Evolutionary conservation across 495 filamentous ascomycete species (phyloP).

Genomic region (Gamarada debralockiae): DNA sequence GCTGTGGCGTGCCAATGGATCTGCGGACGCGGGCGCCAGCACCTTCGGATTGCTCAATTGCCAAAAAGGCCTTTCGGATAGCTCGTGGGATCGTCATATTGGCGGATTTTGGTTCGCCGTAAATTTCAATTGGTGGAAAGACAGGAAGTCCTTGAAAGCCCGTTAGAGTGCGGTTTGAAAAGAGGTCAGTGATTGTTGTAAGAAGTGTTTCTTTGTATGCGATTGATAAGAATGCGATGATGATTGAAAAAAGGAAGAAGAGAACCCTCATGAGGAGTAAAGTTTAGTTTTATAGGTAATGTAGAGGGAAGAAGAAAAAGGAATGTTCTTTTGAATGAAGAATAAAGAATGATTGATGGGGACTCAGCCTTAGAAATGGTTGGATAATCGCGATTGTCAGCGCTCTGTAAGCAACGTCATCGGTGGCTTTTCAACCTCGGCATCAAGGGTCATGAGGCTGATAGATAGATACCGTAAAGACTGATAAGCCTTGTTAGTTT

Average conservation of each 20-base stretch:
- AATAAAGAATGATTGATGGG: background rate
- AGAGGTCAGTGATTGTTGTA: constrained; percentile 11
- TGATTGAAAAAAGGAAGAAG: constrained; percentile 14
- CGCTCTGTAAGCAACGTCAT: too few relatives aligned
- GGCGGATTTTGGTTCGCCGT: constrained; percentile 25
- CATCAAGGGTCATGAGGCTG: too few relatives aligned
- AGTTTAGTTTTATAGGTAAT: background rate
- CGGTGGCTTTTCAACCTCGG: too few relatives aligned
- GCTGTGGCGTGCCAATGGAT: constrained; percentile 78
- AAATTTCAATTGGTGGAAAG: constrained; percentile 14
- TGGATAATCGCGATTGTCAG: too few relatives aligned
- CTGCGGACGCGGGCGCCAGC: constrained; percentile 85
- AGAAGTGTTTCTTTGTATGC: constrained; percentile 24
- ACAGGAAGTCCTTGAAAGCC: constrained; percentile 19
- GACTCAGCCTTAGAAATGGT: background rate
- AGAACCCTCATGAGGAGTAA: constrained; percentile 21
- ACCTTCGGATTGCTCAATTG: constrained; percentile 83
- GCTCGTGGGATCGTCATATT: constrained; percentile 68
- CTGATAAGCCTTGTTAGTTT: too few relatives aligned
- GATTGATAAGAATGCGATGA: constrained; percentile 21
- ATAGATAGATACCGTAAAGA: too few relatives aligned
- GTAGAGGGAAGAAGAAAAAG: constrained; percentile 16
- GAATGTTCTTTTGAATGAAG: constrained; percentile 7
- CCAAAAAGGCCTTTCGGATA: constrained; percentile 78
- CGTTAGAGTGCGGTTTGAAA: constrained; percentile 4